Conservation (phyloP, 225 moss, liverwort and hornwort genomes). For the Bryum argenteum region DNA sequence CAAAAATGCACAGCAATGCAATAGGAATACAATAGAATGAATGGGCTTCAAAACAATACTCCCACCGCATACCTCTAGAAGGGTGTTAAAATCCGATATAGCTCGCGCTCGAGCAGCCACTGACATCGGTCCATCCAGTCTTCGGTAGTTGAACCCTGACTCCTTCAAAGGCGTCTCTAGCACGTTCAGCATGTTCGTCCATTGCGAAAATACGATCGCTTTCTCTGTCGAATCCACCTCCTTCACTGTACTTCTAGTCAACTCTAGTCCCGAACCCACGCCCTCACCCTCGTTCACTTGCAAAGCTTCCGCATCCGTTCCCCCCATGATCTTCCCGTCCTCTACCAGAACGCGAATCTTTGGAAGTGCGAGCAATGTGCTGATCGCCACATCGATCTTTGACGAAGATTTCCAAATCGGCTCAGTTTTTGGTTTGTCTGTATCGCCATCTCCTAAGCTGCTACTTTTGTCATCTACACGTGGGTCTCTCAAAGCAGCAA, state of each 20-base stretch:
- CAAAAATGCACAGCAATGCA: slow-evolving; percentile 4
- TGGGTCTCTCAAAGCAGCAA: slow-evolving; percentile 68
- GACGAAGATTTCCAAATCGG: slow-evolving; percentile 79
- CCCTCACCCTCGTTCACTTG: slow-evolving; percentile 37
- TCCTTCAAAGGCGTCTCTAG: slow-evolving; percentile 77
- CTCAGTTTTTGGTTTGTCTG: slow-evolving; percentile 35
- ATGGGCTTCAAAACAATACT: not conserved
- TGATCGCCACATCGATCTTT: slow-evolving; percentile 92
- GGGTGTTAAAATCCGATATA: slow-evolving; percentile 82
- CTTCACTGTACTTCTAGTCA: slow-evolving; percentile 31
- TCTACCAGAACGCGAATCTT: slow-evolving; percentile 57
- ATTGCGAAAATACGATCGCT: slow-evolving; percentile 97
- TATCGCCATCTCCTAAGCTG: slow-evolving; percentile 29
- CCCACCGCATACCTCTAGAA: slow-evolving; percentile 73
- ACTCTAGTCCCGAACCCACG: slow-evolving; percentile 27
- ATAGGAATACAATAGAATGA: too few relatives aligned
- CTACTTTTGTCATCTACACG: slow-evolving; percentile 42
- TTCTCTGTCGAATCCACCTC: slow-evolving; percentile 82
- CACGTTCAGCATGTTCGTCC: slow-evolving; percentile 99
- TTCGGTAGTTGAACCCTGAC: slow-evolving; percentile 82
- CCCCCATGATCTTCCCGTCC: slow-evolving; percentile 64
- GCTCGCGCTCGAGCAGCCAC: slow-evolving; percentile 87
- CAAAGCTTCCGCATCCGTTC: slow-evolving; percentile 42
- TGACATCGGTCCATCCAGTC: slow-evolving; percentile 98
- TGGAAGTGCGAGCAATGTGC: slow-evolving; percentile 78